These are phyloP conservation scores for Marasmius oreades DNA, from an alignment of 1,284 basidiomycete species.

Conservation along the genomic window DNA sequence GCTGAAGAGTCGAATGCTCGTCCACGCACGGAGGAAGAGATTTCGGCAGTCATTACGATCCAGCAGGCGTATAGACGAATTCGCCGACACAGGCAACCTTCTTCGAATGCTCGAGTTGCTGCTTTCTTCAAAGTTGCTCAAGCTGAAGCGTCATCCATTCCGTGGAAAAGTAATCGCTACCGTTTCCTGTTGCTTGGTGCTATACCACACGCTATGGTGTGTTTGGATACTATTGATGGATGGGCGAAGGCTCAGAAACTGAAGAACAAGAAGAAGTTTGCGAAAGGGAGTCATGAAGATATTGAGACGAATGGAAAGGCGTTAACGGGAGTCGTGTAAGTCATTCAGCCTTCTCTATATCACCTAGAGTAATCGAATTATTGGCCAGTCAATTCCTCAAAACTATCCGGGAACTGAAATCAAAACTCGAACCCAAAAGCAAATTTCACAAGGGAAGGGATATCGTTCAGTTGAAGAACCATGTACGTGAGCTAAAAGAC, in stretches of 20 bases:
- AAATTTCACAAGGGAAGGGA: not conserved
- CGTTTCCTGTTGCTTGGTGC: not conserved
- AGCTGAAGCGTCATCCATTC: not conserved
- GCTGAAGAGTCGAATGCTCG: not conserved
- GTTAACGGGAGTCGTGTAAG: slow-evolving; percentile 1
- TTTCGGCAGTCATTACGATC: not conserved
- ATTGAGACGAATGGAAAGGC: slow-evolving; percentile 1
- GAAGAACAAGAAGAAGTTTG: slow-evolving; percentile 2
- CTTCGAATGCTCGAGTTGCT: not conserved
- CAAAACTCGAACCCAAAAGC: not conserved
- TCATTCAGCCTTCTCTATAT: not conserved
- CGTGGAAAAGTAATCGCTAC: not conserved
- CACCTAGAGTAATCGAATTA: not conserved
- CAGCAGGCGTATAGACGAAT: not conserved
- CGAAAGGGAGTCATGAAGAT: not conserved
- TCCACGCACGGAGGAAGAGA: not conserved
- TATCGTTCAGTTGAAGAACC: not conserved
- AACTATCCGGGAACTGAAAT: not conserved
- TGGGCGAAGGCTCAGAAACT: not conserved
- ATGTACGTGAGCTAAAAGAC: not conserved
- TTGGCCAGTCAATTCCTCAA: not conserved
- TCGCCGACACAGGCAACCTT: not conserved
- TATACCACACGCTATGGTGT: not conserved
- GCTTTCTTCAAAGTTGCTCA: not conserved
- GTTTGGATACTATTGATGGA: not conserved